Evolutionary conservation across 2,329 filamentous ascomycete species (phyloP).

Genomic region (Fusarium burgessii): DNA sequence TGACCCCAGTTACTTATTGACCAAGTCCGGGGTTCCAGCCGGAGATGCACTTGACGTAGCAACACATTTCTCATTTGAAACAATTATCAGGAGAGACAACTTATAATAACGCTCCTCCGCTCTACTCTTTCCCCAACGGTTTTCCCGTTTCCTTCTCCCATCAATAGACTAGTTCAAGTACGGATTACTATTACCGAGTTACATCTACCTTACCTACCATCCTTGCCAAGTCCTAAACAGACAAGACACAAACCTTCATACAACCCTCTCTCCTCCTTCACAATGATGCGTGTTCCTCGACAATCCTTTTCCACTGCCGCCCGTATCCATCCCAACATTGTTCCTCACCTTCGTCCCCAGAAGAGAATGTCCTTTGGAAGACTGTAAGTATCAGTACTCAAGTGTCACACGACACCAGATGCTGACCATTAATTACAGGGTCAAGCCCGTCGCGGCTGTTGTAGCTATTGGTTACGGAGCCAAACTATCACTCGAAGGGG

Average conservation of each 20-base stretch:
- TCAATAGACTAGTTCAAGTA: constrained; percentile 34
- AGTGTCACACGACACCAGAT: constrained; percentile 5
- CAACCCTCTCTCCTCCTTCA: constrained; percentile 25
- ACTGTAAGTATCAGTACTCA: constrained; percentile 33
- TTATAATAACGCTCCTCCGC: constrained; percentile 32
- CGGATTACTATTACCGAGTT: constrained; percentile 37
- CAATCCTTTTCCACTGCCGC: constrained; percentile 47
- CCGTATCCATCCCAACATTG: constrained; percentile 46
- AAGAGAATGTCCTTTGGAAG: constrained; percentile 42
- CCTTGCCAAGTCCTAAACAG: constrained; percentile 32
- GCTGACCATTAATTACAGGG: constrained; percentile 42
- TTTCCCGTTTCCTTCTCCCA: constrained; percentile 27
- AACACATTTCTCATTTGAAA: constrained; percentile 3
- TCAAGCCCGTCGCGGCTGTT: constrained; percentile 50
- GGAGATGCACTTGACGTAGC: constrained; percentile 4
- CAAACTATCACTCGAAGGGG: constrained; percentile 50
- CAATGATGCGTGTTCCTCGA: constrained; percentile 44
- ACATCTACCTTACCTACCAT: constrained; percentile 10
- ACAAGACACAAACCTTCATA: constrained; percentile 16
- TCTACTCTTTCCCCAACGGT: constrained; percentile 25
- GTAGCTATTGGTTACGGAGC: constrained; percentile 52
- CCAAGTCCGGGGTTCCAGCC: constrained; percentile 9
- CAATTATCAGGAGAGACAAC: constrained; percentile 20
- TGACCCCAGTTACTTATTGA: constrained; percentile 11
- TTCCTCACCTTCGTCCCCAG: constrained; percentile 45